Base-by-base conservation (phyloP, 2,329 filamentous ascomycete genomes). In the Trichophyton mentagrophytes region DNA sequence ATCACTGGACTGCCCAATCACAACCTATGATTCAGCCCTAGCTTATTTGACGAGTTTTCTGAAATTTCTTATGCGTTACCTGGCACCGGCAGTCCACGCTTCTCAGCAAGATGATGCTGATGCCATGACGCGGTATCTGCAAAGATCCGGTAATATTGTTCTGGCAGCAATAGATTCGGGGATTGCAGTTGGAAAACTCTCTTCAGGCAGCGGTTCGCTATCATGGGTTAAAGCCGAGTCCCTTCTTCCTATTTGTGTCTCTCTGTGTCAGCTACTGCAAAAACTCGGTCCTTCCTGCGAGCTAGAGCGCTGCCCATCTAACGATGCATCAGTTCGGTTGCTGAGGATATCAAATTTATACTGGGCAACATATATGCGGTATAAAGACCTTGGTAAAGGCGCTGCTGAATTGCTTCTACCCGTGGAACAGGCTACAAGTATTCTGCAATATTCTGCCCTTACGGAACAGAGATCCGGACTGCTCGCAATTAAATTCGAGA, bases 351-450 rank as follows among this genome's bases (percentile, higher is more conserved):
- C 77, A 0, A 78, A 78, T 61, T 63, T 76, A 3, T 77, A 74
- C 62, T 79, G 77, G 77, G 74, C 73, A 53, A 72, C 75, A 8
- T 79, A 78, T 60, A 66, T 76, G 22, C 73, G 76, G 60, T 71
- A 73, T 55, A 75, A 73, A 57, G 72, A 76, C 61, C 61, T 67
- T 40, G 69, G 70, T 0, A 69, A 70, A 61, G 64, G 67, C 1
- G 66, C 69, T 60, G 66, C 66, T 4, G 70, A 73, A 46, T 71
- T 77, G n/a, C 55, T 76, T 4, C 68, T 70, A 3, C 63, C 73
- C 38, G 65, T 78, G 59, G 73, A 74, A 55, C 70, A 74, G 42
- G 78, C 76, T 22, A 72, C 75, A 30, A 67, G 67, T 36, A 62
- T 75, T 3, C 66, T 79, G 15, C 67, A 70, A 9, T 64, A 64